These are phyloP conservation scores for Suhomyces chickasaworum DNA, from an alignment of 1,139 yeast genomes.

Conservation along the genomic window DNA sequence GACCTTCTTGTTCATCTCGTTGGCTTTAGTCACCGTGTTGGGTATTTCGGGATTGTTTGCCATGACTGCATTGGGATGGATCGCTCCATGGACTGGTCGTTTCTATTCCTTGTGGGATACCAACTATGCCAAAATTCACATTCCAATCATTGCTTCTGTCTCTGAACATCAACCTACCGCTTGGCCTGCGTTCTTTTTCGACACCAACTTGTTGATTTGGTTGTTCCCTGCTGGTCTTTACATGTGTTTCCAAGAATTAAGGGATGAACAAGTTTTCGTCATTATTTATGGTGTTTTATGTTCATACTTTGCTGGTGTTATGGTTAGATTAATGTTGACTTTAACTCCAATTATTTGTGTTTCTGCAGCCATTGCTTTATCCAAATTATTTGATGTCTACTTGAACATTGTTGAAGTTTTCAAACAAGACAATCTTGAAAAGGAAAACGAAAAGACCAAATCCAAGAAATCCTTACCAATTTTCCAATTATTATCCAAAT, in stretches of 20 bases:
- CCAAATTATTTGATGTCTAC: constrained; percentile 82
- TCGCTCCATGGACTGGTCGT: constrained; percentile 99
- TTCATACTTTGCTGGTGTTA: constrained; percentile 97
- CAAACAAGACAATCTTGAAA: no score
- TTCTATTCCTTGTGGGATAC: constrained; percentile 99
- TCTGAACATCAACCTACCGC: constrained; percentile 99
- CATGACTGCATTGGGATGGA: constrained; percentile 86
- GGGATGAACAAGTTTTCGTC: constrained; percentile 90
- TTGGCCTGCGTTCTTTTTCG: constrained; percentile 98
- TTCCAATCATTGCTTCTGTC: constrained; percentile 98
- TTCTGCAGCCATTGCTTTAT: constrained; percentile 80
- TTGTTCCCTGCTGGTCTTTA: constrained; percentile 97
- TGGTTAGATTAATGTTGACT: constrained; percentile 97
- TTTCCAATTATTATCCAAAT: constrained; percentile 53
- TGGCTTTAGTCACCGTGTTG: constrained; percentile 54
- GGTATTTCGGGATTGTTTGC: constrained; percentile 75
- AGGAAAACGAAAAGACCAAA: constrained; percentile 10
- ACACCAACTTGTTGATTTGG: constrained; percentile 91
- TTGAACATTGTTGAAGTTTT: constrained; percentile 61
- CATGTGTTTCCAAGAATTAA: constrained; percentile 83
- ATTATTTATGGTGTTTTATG: constrained; percentile 89
- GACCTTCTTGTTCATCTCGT: constrained; percentile 64
- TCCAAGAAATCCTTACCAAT: constrained; percentile 25
- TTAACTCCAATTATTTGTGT: constrained; percentile 96
- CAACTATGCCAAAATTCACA: constrained; percentile 93